Base-by-base conservation (phyloP, 352 stramenopile species). In the Paralagenidium karlingii region DNA sequence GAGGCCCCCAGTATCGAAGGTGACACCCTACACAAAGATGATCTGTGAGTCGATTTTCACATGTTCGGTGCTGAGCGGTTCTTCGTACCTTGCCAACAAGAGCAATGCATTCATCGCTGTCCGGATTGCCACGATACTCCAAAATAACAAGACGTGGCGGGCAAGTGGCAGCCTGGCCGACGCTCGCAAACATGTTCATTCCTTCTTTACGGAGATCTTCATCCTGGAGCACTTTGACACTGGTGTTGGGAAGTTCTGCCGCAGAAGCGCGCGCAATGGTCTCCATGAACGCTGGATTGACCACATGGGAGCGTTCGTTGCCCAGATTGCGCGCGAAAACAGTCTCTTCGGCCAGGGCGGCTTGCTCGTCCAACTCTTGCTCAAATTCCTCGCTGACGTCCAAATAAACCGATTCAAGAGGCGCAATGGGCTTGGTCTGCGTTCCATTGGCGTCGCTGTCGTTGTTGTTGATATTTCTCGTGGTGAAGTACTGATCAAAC, bases 21-120 rank as follows among this genome's bases (percentile, higher is more conserved):
- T 95, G 34, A 97, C 76, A 13, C 85, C 90, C n/a, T n/a, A n/a
- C n/a, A n/a, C n/a, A n/a, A n/a, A n/a, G n/a, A n/a, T n/a, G n/a
- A n/a, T 33, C 42, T 16, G 21, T 9, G 11, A 4, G 9, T 40
- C 24, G 26, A 32, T 24, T 10, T 11, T 13, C n/a, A 45, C 34
- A 29, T 20, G 25, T 34, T 2, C 34, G 6, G 24, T 16, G 24
- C 20, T 43, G 31, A n/a, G n/a, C n/a, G n/a, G n/a, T n/a, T n/a
- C n/a, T n/a, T n/a, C n/a, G n/a, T n/a, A n/a, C n/a, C 58, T 97
- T 97, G 28, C 91, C 91, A 21, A 97, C 82, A 12, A 97, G 50
- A 11, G 77, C 83, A 7, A 91, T 55, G 34, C 63, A 80, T 11
- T 82, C 58, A 6, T 78, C 55, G 10, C 63, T 65, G 12, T 70